These are phyloP conservation scores for Agarophyton chilense DNA, from an alignment of 23 red algal genomes.

Conservation along the genomic window DNA sequence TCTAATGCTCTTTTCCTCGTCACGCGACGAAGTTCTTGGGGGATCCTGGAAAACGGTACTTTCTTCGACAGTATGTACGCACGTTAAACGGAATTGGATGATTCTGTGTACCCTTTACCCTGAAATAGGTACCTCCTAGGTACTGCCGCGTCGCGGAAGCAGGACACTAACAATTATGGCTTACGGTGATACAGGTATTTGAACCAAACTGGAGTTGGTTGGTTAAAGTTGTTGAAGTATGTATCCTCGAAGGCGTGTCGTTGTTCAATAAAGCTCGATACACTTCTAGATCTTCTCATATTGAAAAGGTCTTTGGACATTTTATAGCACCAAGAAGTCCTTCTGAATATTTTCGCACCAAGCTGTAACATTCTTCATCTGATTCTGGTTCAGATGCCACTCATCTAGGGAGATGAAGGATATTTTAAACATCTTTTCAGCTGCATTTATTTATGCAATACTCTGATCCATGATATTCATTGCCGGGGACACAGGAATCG, in stretches of 20 bases:
- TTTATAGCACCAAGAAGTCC: not conserved
- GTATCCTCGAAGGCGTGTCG: not conserved
- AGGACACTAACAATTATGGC: too few species aligned
- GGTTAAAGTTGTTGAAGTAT: not conserved
- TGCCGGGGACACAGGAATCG: too few species aligned
- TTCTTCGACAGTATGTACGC: not conserved
- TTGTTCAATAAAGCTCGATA: not conserved
- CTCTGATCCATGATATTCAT: too few species aligned
- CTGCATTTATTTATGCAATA: conserved; percentile 13
- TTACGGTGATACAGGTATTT: not conserved
- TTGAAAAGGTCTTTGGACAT: not conserved
- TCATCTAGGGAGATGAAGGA: not conserved
- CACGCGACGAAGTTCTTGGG: not conserved
- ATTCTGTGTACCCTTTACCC: not conserved
- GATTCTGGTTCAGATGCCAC: conserved; percentile 18
- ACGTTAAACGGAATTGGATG: not conserved
- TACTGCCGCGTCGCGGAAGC: not conserved
- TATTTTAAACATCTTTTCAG: conserved; percentile 5
- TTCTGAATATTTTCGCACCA: not conserved
- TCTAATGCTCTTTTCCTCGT: not conserved
- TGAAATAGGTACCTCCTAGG: not conserved
- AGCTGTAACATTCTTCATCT: too few species aligned
- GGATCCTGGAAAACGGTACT: not conserved
- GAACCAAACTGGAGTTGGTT: not conserved
- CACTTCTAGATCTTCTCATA: not conserved